Evolutionary conservation across 805 yeast genomes (phyloP).

Genomic region (Teunomyces atbi): DNA sequence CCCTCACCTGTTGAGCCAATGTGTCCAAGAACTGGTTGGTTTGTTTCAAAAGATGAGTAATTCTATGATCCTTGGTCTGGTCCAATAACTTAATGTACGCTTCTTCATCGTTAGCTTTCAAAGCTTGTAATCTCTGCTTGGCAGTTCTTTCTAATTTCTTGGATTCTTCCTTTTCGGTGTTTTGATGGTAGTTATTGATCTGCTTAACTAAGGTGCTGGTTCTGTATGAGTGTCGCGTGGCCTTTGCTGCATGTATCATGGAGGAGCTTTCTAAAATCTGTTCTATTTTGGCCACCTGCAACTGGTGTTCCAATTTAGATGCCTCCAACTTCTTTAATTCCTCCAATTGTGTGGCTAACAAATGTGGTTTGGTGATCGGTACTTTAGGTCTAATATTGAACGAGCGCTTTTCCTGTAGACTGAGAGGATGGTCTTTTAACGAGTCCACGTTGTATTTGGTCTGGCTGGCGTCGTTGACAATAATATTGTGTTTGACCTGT

Average conservation of each 20-base stretch:
- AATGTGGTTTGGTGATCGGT: constrained; percentile 70
- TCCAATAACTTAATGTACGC: constrained; percentile 81
- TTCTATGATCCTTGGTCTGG: constrained; percentile 84
- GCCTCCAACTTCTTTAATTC: constrained; percentile 64
- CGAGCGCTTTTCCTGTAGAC: constrained; percentile 67
- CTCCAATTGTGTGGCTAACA: constrained; percentile 72
- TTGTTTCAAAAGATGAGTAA: constrained; percentile 77
- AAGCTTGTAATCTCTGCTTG: constrained; percentile 83
- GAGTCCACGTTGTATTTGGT: constrained; percentile 55
- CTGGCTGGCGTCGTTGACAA: constrained; percentile 52
- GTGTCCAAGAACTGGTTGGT: constrained; percentile 77
- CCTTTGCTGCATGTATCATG: constrained; percentile 18
- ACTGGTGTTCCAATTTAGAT: constrained; percentile 17
- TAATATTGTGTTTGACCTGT: constrained; percentile 58
- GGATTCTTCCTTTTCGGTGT: constrained; percentile 71
- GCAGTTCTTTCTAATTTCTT: constrained; percentile 76
- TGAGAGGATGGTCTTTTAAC: constrained; percentile 52
- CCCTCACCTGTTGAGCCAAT: constrained; percentile 74
- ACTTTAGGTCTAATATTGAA: constrained; percentile 66
- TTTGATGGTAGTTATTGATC: constrained; percentile 49
- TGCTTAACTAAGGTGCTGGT: constrained; percentile 28
- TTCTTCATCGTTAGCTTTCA: constrained; percentile 85
- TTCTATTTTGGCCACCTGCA: constrained; percentile 25
- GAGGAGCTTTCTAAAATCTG: constrained; percentile 26
- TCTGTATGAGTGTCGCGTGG: constrained; percentile 24